A percentile compares a stretch with the other conserved stretches of the same genome.
phyloP scores from a whole-genome alignment of 2,329 filamentous ascomycete genomes.

The Hypoxylon sp. region DNA sequence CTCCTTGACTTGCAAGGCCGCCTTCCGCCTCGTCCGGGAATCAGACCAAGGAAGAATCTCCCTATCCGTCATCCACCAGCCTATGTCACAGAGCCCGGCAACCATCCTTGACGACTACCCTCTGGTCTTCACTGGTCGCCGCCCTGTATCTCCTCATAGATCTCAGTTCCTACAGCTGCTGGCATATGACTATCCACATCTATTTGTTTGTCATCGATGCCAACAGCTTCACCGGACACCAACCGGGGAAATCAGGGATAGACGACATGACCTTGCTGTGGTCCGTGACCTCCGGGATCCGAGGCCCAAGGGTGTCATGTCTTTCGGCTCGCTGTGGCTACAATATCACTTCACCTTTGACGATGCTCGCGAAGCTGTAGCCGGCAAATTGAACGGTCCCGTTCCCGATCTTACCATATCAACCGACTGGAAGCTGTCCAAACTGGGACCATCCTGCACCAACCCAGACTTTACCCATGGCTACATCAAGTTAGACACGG shows the following conservation, averaged over 20 bases:
- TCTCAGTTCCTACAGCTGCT: constrained; percentile 13
- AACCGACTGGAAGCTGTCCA: constrained; percentile 25
- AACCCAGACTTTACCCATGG: constrained; percentile 24
- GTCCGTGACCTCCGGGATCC: not conserved
- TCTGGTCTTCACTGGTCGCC: not conserved
- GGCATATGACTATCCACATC: constrained; percentile 5
- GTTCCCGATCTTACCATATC: constrained; percentile 14
- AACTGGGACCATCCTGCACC: constrained; percentile 18
- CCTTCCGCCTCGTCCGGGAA: not conserved
- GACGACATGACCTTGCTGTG: not conserved
- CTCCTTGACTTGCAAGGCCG: constrained; percentile 24
- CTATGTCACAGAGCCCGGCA: no score
- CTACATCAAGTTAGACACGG: constrained; percentile 27
- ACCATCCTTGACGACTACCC: no score
- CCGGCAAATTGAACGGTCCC: not conserved
- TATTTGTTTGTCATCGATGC: constrained; percentile 16
- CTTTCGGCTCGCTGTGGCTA: constrained; percentile 26
- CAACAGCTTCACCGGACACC: constrained; percentile 13
- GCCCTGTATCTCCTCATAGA: not conserved
- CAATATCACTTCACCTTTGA: constrained; percentile 10
- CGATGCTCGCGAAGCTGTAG: constrained; percentile 1
- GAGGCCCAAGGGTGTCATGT: constrained; percentile 11
- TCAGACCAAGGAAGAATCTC: not conserved
- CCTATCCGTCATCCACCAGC: not conserved
- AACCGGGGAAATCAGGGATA: not conserved